Evolutionary conservation across 2,329 filamentous ascomycete species (phyloP), one percentile per base, ranked within the genome.

Genomic region (Chrysosphaeria jannelii): DNA sequence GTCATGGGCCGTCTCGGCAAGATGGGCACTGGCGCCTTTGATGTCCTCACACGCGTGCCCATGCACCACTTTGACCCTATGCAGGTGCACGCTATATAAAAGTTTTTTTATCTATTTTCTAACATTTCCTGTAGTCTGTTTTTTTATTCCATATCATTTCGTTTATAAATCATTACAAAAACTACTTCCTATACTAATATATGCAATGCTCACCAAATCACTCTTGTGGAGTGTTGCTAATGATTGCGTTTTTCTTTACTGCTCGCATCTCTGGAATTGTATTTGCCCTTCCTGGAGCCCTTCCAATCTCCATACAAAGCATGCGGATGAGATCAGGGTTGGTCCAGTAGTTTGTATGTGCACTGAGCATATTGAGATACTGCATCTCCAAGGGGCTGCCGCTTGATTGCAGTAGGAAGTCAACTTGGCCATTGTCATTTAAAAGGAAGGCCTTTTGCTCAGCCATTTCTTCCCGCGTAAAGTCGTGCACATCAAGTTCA

Each of bases 401-500:
- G 1, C 76, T 72, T 6, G 75, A 78, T 23, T 64, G 64, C 23
- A 97, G 48, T 35, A 69, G 88, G 43, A 64, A 97, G 40, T 97
- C 85, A 19, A 97, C 67, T 44, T 97, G 85, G 0, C 79, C 81
- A 33, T 93, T 93, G 35, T 97, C 85, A 34, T 97, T 97, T 4
- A 97, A 57, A 6, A 90, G 42, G 29, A 65, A 68, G 31, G 79
- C 78, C 34, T 81, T 68, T 39, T 69, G 76, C 47, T 93, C 85
- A 0, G 79, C 81, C 25, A 89, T 60, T 36, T 91, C 79, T 41
- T 93, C 81, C 3, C 75, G 60, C 0, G 71, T 71, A 39, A 97
- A 97, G 40, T 97, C 72, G 38, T 93, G 85, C 0, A 81, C 81
- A 38, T 93, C 81, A 24, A 97, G 56, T 41, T 97, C 85, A n/a